Conservation (phyloP, 2,329 filamentous ascomycete species). For the Aaosphaeria arxii region DNA sequence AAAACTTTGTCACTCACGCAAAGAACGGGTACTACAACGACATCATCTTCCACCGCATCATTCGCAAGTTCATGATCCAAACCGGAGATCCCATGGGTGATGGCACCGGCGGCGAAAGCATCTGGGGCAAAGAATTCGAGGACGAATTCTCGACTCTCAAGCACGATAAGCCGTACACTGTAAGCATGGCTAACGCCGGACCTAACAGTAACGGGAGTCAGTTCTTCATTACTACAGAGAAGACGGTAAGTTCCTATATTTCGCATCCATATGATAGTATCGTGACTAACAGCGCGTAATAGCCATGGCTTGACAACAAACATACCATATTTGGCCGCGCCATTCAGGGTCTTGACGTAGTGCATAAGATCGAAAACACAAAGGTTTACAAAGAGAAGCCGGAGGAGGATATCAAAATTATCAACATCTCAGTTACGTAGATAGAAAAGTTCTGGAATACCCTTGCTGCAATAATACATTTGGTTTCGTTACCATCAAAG, state of each 20-base stretch:
- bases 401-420: constrained; percentile 94
- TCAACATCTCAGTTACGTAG: constrained; percentile 64
- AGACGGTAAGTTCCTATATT: constrained; percentile 61
- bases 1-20: constrained; percentile 94
- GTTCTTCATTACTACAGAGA: constrained; percentile 98
- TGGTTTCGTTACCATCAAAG: too few relatives aligned
- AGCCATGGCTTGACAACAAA: constrained; percentile 91
- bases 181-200: constrained; percentile 97
- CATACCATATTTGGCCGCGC: constrained; percentile 95
- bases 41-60: constrained; percentile 95
- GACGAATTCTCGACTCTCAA: constrained; percentile 90
- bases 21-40: constrained; percentile 94
- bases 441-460: background rate
- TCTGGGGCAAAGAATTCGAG: constrained; percentile 88
- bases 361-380: constrained; percentile 91
- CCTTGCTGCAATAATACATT: too few relatives aligned
- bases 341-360: constrained; percentile 85
- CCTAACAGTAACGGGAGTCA: constrained; percentile 94
- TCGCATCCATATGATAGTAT: background rate
- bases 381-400: constrained; percentile 90
- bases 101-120: constrained; percentile 84
- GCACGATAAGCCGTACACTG: constrained; percentile 93
- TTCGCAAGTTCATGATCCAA: constrained; percentile 98
- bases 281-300: constrained; percentile 2
- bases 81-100: constrained; percentile 83